Evolutionary conservation across 306 rosid genomes (phyloP), one percentile per base, ranked within the genome.

Genomic region (Corylus americana): DNA sequence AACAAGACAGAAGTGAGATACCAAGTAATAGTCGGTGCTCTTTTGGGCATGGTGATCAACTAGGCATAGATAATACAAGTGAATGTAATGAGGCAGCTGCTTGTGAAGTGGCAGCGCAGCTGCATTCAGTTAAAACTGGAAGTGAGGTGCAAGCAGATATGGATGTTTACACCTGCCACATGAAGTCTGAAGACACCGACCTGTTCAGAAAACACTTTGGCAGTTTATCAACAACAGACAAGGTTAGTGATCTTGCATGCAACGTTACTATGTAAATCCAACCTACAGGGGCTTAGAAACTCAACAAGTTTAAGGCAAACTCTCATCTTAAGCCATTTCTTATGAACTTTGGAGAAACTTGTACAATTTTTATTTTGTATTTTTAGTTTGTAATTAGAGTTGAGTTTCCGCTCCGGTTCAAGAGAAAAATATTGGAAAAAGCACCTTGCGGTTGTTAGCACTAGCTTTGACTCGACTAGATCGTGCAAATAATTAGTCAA

Each of bases 161-260:
- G 17, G 90, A 78, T 45, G 64, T 50, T 66, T 76, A 76, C 72
- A 71, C 62, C 42, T 75, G 73, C 58, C 76, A 42, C 64, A 55
- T 12, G 78, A 69, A 48, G 37, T 80, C 79, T 74, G 87, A 87
- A 87, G 89, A 88, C 48, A 76, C 76, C 62, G 85, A 81, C 77
- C 73, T 92, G 53, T 89, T 90, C 83, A 89, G 81, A 90, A 87
- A 74, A 80, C 94, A 92, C 85, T 89, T 86, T 64, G 90, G 91
- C 63, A 92, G 86, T 82, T 75, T 90, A 74, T 90, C 97, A 81
- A 78, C 79, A 59, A 71, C 82, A 1, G 77, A 59, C 39, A 90
- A 90, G 95, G 93, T 92, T 74, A 72, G 94, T 82, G 77, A 74
- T 84, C 54, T 47, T 69, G 58, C 44, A 68, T 73, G 62, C 49